Percentiles rank a stretch among this genome's conserved stretches.
Evolutionary conservation across 2,329 filamentous ascomycete species (phyloP).

Genomic region (Fusarium ramigenum): DNA sequence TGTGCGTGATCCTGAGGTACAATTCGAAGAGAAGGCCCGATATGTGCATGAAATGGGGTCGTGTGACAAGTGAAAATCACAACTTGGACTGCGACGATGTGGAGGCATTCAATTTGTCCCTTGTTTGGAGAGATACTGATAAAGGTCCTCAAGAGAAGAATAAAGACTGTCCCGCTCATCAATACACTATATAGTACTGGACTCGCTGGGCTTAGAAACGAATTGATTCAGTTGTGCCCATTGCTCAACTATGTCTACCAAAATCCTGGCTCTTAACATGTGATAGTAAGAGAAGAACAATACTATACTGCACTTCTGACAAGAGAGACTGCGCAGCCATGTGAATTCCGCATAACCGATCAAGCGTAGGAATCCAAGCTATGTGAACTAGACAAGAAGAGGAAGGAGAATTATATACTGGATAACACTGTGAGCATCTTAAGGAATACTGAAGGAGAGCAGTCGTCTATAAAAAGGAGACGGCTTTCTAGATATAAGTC

Average conservation of each 20-base stretch:
- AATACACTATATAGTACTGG: rapidly evolving
- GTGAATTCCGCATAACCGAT: background rate
- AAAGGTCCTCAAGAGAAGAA: too few relatives aligned
- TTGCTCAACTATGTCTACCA: background rate
- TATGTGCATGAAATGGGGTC: background rate
- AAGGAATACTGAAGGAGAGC: background rate
- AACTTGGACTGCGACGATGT: rapidly evolving
- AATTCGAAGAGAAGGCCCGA: background rate
- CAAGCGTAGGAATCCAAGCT: background rate
- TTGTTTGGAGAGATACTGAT: background rate
- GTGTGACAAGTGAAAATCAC: background rate
- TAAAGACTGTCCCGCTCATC: rapidly evolving
- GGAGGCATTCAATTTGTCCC: background rate
- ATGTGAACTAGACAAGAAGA: background rate
- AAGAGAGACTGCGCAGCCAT: background rate
- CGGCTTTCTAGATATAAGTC: background rate
- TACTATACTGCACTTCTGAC: background rate
- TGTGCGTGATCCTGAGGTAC: background rate
- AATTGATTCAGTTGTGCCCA: rapidly evolving
- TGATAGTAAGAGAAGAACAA: background rate
- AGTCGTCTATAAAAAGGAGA: background rate
- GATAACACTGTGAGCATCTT: background rate
- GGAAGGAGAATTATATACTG: background rate
- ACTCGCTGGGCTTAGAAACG: rapidly evolving
- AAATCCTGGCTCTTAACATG: too few relatives aligned